These are phyloP conservation scores for Elsinoe batatas DNA, from an alignment of 2,329 filamentous ascomycete genomes.

Conservation along the genomic window DNA sequence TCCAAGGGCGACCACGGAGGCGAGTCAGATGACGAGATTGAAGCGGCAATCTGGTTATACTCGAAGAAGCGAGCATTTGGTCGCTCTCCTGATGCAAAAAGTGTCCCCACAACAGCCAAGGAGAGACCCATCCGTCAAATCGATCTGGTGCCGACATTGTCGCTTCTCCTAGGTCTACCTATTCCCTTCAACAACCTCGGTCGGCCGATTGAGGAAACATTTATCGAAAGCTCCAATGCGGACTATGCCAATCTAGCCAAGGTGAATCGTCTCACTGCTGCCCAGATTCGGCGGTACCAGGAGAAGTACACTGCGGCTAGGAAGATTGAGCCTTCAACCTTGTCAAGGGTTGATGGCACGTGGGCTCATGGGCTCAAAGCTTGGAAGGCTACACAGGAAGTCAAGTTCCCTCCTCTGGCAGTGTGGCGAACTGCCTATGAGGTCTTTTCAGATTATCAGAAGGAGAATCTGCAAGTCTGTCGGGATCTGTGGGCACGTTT, in stretches of 20 bases:
- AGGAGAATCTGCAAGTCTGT: constrained; percentile 67
- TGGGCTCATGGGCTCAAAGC: constrained; percentile 52
- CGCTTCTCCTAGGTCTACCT: constrained; percentile 77
- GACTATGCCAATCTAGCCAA: constrained; percentile 68
- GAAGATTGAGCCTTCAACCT: constrained; percentile 53
- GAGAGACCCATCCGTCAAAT: constrained; percentile 72
- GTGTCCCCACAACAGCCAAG: constrained; percentile 63
- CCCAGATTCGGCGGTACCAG: constrained; percentile 85
- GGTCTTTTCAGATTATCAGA: constrained; percentile 64
- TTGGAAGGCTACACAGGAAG: constrained; percentile 39
- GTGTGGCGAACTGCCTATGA: constrained; percentile 38
- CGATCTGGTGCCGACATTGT: constrained; percentile 85
- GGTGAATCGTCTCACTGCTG: constrained; percentile 67
- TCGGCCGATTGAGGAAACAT: constrained; percentile 86
- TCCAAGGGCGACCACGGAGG: constrained; percentile 95
- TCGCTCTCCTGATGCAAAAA: constrained; percentile 50
- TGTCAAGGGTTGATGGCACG: constrained; percentile 45
- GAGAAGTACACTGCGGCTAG: constrained; percentile 66
- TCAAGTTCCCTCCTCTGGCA: constrained; percentile 28
- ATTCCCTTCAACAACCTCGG: constrained; percentile 96
- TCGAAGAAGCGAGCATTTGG: constrained; percentile 81
- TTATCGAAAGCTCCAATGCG: constrained; percentile 57
- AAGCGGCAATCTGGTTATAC: constrained; percentile 97
- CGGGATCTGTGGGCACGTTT: constrained; percentile 86
- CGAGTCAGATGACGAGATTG: constrained; percentile 90